phyloP scores from a whole-genome alignment of 2,329 filamentous ascomycete species.

The Fusarium sp. region DNA sequence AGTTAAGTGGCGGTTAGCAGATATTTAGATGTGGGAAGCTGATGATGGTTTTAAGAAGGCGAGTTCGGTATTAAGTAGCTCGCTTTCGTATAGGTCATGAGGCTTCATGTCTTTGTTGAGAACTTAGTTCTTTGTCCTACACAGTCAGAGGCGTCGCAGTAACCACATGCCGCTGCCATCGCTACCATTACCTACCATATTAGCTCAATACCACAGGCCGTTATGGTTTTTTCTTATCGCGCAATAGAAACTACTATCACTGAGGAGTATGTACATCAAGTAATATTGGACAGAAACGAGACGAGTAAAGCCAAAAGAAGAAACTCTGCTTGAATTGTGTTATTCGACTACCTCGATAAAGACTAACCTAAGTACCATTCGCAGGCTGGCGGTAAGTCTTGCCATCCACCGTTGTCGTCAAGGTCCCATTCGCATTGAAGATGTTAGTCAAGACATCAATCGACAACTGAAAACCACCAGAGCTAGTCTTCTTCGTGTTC shows the following conservation, averaged over 20 bases:
- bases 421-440: background rate
- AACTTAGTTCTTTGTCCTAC: too few relatives aligned
- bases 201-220: too few relatives aligned
- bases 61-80: too few relatives aligned
- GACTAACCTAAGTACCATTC: background rate
- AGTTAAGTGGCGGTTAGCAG: too few relatives aligned
- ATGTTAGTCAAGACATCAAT: background rate
- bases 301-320: background rate
- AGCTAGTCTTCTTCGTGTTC: background rate
- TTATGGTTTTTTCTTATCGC: background rate
- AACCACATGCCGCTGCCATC: too few relatives aligned
- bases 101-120: too few relatives aligned
- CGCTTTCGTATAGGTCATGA: too few relatives aligned
- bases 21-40: too few relatives aligned
- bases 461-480: background rate
- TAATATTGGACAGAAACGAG: background rate
- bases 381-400: background rate
- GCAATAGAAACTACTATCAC: background rate
- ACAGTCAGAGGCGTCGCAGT: too few relatives aligned
- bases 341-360: background rate
- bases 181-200: too few relatives aligned
- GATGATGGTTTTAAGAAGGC: background rate
- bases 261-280: background rate
- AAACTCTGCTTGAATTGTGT: background rate
- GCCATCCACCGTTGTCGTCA: background rate